Conservation (phyloP, 495 filamentous ascomycete species). For the Penicillium ochrochloron region DNA sequence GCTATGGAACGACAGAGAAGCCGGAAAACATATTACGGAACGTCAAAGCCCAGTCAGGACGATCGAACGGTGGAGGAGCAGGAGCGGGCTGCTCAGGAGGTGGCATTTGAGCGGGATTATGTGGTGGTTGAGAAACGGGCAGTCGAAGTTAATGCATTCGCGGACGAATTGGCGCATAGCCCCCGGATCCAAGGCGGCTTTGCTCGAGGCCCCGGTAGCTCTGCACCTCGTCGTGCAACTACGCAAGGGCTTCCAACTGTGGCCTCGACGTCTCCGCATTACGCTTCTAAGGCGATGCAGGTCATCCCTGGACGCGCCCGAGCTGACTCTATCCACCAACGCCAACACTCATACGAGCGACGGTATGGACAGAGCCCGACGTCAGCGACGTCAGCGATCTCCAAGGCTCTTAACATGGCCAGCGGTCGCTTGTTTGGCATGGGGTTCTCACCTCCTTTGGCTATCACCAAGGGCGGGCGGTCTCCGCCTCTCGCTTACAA, state of each 20-base stretch:
- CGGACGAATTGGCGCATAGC: conserved; percentile 87
- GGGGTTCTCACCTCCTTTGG: conserved; percentile 71
- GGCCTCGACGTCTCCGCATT: conserved; percentile 37
- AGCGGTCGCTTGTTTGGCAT: conserved; percentile 81
- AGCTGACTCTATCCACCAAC: conserved; percentile 66
- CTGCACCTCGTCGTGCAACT: conserved; percentile 70
- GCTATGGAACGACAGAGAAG: conserved; percentile 56
- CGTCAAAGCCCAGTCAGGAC: conserved; percentile 49
- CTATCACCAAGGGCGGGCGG: conserved; percentile 64
- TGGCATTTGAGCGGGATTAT: conserved; percentile 90
- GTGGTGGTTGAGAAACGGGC: conserved; percentile 93
- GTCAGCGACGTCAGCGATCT: conserved; percentile 84
- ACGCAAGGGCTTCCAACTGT: conserved; percentile 61
- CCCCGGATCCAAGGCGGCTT: conserved; percentile 58
- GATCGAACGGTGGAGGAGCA: conserved; percentile 59
- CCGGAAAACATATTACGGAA: conserved; percentile 53
- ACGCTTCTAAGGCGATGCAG: conserved; percentile 67
- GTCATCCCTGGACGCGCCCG: conserved; percentile 64
- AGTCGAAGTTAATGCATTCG: conserved; percentile 96
- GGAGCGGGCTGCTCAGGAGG: conserved; percentile 81
- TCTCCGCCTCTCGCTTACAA: conserved; percentile 81
- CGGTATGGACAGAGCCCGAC: conserved; percentile 75
- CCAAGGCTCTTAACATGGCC: conserved; percentile 93
- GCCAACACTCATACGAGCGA: conserved; percentile 77
- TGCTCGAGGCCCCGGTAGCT: conserved; percentile 44